phyloP scores from a whole-genome alignment of 345 rosid species.

The Populus ilicifolia region DNA sequence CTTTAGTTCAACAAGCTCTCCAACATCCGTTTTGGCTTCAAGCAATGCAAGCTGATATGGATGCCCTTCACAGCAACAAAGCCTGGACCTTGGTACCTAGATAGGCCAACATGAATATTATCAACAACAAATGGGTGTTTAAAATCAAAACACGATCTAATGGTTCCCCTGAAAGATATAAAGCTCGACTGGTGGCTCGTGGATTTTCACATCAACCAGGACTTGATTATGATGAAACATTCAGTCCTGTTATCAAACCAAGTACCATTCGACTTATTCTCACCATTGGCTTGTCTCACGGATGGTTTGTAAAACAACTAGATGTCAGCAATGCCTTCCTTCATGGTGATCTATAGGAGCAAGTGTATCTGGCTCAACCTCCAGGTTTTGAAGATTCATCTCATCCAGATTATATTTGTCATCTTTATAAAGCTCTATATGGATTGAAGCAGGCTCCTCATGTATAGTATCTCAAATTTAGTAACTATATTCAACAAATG shows the following conservation, averaged over 20 bases:
- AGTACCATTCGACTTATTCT: neutral
- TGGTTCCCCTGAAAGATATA: neutral
- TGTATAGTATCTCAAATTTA: neutral
- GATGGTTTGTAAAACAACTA: neutral
- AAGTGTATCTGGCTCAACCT: neutral
- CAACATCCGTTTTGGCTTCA: neutral
- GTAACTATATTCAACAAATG: neutral
- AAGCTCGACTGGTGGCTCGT: no score
- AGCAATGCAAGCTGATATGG: neutral
- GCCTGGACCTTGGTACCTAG: neutral
- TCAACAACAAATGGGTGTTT: neutral
- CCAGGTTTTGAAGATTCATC: neutral
- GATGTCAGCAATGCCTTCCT: neutral
- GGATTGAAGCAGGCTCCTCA: neutral
- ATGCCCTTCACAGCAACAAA: neutral
- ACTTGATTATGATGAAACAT: no score
- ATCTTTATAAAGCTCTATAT: neutral
- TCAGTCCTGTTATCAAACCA: no score
- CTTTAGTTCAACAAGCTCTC: neutral
- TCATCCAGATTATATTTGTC: neutral
- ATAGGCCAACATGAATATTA: neutral
- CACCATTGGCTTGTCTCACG: neutral
- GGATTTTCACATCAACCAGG: no score
- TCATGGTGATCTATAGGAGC: neutral
- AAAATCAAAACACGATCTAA: neutral